These are phyloP conservation scores for Apiospora rasikravindrae DNA, from an alignment of 2,329 filamentous ascomycete species.

Conservation along the genomic window DNA sequence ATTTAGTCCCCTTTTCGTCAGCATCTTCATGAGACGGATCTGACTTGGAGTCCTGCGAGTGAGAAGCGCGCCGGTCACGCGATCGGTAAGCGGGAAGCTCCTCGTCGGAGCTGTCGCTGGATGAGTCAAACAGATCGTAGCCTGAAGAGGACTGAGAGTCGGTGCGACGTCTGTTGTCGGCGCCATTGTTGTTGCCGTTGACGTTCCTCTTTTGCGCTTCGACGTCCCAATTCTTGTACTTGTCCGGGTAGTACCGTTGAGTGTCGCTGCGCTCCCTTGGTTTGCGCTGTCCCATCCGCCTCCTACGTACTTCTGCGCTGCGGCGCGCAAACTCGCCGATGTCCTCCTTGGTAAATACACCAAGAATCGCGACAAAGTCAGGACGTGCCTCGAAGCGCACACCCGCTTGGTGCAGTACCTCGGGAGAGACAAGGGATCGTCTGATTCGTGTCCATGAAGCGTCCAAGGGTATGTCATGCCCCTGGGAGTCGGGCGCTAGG, in stretches of 20 bases:
- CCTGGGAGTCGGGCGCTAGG: conserved; percentile 62
- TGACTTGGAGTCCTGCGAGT: conserved; percentile 22
- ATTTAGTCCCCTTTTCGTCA: conserved; percentile 38
- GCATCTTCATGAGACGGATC: conserved; percentile 27
- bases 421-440: conserved; percentile 60
- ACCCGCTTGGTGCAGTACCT: conserved; percentile 59
- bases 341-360: conserved; percentile 56
- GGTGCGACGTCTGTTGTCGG: conserved; percentile 26
- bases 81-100: conserved; percentile 14
- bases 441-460: conserved; percentile 66
- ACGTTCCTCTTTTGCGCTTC: conserved; percentile 21
- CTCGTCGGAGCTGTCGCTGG: conserved; percentile 28
- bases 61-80: conserved; percentile 6
- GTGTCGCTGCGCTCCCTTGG: conserved; percentile 27
- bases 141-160: conserved; percentile 32
- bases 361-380: conserved; percentile 65
- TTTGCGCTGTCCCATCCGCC: conserved; percentile 38
- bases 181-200: conserved; percentile 18
- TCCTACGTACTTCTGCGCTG: conserved; percentile 52
- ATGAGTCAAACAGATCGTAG: conserved; percentile 37
- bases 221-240: conserved; percentile 40
- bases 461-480: conserved; percentile 60
- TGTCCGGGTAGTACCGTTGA: conserved; percentile 38
- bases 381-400: conserved; percentile 66
- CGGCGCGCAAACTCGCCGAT: conserved; percentile 57